Evolutionary conservation across 202 grass and related monocot genomes (phyloP).

Genomic region (Dendrocalamus latiflorus): DNA sequence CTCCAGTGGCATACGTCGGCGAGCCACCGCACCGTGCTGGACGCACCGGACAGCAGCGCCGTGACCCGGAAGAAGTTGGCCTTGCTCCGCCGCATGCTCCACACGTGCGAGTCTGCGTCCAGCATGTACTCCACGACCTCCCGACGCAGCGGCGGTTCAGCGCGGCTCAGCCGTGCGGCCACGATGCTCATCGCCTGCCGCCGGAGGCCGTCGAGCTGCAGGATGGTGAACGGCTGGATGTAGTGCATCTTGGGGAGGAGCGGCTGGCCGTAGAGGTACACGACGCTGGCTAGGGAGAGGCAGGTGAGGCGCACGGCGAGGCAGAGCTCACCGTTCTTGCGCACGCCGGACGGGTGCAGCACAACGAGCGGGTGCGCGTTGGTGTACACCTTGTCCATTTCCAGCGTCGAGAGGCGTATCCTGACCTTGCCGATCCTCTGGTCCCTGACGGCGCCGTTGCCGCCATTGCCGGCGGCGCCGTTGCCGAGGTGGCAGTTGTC

Average conservation of each 20-base stretch:
- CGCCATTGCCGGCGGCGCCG: not conserved
- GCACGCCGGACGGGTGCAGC: conserved; percentile 50
- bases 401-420: conserved; percentile 64
- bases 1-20: conserved; percentile 52
- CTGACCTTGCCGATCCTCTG: conserved; percentile 64
- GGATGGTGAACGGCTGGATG: conserved; percentile 38
- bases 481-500: conserved; percentile 45
- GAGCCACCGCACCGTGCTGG: conserved; percentile 45
- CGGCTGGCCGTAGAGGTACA: conserved; percentile 38
- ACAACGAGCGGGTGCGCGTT: conserved; percentile 40
- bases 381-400: conserved; percentile 51
- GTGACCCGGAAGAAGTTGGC: conserved; percentile 54
- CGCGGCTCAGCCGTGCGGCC: conserved; percentile 48
- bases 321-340: conserved; percentile 62
- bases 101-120: conserved; percentile 53
- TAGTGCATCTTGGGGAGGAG: conserved; percentile 65
- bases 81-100: conserved; percentile 76
- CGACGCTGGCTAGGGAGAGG: conserved; percentile 42
- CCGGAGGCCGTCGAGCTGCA: conserved; percentile 49
- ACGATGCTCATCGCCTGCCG: conserved; percentile 55
- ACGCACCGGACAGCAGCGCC: conserved; percentile 40
- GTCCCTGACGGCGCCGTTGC: not conserved
- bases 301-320: conserved; percentile 67
- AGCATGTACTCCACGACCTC: conserved; percentile 75
- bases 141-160: conserved; percentile 61